Evolutionary conservation across 768 basidiomycete species (phyloP).

Genomic region (Trametes punicea): DNA sequence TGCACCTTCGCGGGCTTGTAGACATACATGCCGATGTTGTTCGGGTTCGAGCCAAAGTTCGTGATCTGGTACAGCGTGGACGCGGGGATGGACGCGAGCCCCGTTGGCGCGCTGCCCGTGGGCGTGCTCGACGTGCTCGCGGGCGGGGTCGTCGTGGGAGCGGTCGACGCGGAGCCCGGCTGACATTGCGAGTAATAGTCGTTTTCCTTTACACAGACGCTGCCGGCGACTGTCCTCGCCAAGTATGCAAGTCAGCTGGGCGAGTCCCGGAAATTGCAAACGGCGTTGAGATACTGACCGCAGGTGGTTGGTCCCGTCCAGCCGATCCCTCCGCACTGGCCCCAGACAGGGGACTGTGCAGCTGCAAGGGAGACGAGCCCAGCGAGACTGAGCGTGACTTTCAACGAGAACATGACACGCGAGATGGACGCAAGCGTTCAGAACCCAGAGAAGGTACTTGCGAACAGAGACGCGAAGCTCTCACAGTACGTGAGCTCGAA

Average conservation of each 20-base stretch:
- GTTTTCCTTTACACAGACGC: slow-evolving; percentile 34
- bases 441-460: too few species aligned
- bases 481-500: not conserved
- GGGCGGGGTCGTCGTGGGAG: not conserved
- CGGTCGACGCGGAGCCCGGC: slow-evolving; percentile 18
- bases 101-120: slow-evolving; percentile 7
- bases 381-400: slow-evolving; percentile 13
- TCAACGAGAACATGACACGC: slow-evolving; percentile 1
- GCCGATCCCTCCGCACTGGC: slow-evolving; percentile 36
- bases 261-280: slow-evolving; percentile 25
- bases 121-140: not conserved
- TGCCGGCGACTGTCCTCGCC: slow-evolving; percentile 32
- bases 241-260: slow-evolving; percentile 25
- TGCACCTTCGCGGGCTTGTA: slow-evolving; percentile 24
- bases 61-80: slow-evolving; percentile 28
- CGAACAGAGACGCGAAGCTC: not conserved
- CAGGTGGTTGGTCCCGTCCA: slow-evolving; percentile 35
- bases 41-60: slow-evolving; percentile 53
- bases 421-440: not conserved
- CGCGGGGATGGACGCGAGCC: slow-evolving; percentile 3
- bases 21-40: slow-evolving; percentile 42
- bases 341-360: slow-evolving; percentile 26
- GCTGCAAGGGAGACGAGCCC: slow-evolving; percentile 24
- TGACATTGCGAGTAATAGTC: slow-evolving; percentile 44
- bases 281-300: slow-evolving; percentile 5